Percentiles rank a stretch among this genome's conserved stretches.
Conservation (phyloP, 1,139 yeast species). For the Taiozyma sp. region DNA sequence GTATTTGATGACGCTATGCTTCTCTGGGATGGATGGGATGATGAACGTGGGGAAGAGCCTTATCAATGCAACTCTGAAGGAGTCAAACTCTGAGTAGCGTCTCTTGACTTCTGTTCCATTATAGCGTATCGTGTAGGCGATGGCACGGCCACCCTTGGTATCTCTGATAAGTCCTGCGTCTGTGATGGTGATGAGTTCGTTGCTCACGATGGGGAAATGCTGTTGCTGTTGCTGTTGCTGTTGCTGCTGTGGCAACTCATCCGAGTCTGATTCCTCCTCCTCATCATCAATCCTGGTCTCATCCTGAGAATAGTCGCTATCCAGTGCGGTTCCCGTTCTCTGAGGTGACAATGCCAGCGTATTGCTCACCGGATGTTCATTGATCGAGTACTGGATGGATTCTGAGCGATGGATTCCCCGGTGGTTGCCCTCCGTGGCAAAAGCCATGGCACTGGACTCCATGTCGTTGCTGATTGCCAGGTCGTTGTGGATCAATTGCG, state of each 20-base stretch:
- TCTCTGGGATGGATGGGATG: conserved; percentile 94
- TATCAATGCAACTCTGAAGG: conserved; percentile 61
- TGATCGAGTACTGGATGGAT: conserved; percentile 3
- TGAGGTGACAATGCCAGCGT: background rate
- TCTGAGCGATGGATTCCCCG: background rate
- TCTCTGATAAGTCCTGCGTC: conserved; percentile 8
- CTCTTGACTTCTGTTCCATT: conserved; percentile 61
- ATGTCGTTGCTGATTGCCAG: background rate
- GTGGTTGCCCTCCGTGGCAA: background rate
- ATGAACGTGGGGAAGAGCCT: conserved; percentile 76
- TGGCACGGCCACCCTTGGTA: conserved; percentile 50
- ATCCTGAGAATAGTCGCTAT: background rate
- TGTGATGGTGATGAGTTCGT: background rate
- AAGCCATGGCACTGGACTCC: background rate
- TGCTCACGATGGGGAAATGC: background rate
- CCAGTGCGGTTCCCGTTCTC: background rate
- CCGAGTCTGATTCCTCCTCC: background rate
- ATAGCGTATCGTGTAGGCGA: conserved; percentile 58
- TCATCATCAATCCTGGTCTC: background rate
- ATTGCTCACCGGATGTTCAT: background rate
- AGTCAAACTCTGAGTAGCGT: conserved; percentile 89
- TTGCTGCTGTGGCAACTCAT: background rate
- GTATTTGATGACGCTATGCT: conserved; percentile 53
- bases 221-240: background rate
- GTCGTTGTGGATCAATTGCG: background rate